Evolutionary conservation across 345 rosid species (phyloP), one percentile per base, ranked within the genome.

Genomic region (Triadica sebifera): DNA sequence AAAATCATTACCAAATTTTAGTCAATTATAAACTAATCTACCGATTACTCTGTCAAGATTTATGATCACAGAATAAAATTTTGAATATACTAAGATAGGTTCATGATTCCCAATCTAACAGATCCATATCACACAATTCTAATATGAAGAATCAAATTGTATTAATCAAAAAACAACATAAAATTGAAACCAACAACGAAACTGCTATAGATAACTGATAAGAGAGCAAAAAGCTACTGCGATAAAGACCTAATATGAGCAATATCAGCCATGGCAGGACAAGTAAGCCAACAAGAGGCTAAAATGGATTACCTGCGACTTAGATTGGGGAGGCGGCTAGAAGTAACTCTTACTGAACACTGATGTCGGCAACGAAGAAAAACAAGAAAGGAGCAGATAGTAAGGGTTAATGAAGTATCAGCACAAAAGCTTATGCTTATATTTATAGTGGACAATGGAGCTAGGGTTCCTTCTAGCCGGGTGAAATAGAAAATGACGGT

Each of bases 381-480:
- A 16, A 29, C 4, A 39, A 25, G 24, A 17, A 19, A n/a, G 22
- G 67, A 37, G 17, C 17, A 5, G 43, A 10, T 0, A 4, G 47
- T 38, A 39, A 63, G 34, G 1, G 34, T 29, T 2, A 29, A 29
- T 29, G 2, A 2, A 29, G 2, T 29, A 29, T 29, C 34, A 29
- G 34, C 2, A 29, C 2, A 29, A 3, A 37, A 61, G 47, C 6
- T 4, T 12, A 12, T 29, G 47, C 38, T 63, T 17, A 37, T 63
- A 63, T 63, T 15, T 37, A 38, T 37, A 63, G 67, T 16, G 67
- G 12, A 16, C 34, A 0, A 15, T 38, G 12, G 24, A 63, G 67
- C 67, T 63, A 63, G 67, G 67, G 67, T 63, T 63, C 12, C 22
- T 63, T 41, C 9, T 6, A 8, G 65, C 13, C n/a, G 8, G 65